Evolutionary conservation across 2,329 filamentous ascomycete genomes (phyloP), one percentile per base, ranked within the genome.

Genomic region (Dothistroma septosporum): DNA sequence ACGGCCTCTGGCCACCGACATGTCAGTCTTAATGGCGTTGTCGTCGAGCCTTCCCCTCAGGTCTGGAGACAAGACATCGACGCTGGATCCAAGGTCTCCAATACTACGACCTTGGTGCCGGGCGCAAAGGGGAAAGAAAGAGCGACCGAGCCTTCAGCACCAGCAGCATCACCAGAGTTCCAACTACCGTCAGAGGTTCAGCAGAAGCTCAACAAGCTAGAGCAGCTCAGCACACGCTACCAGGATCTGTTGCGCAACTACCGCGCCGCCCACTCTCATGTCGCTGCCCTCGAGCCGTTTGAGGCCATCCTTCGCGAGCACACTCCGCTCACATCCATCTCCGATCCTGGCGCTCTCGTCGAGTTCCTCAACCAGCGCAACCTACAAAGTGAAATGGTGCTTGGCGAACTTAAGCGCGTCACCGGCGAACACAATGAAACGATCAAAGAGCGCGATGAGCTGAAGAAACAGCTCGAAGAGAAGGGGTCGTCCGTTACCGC

Each of bases 311-410:
- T 99, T 8, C 90, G 91, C 69, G 94, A 99, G 73, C 90, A 96
- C 69, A 99, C 94, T 0, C 93, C 94, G 2, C 79, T 97, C 37
- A 90, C 90, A 4, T 93, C 91, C 16, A 96, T 99, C 68, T 83
- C 82, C 67, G 94, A 99, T 61, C 91, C 93, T 0, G 85, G 86
- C 57, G 88, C 92, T 1, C 81, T 99, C 35, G 84, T 92, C 7
- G 93, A 97, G 75, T 99, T 97, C 71, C 81, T 99, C 31, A 91
- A 88, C 68, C 91, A 97, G 75, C 77, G 96, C 46, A 93, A 87
- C 63, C 76, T 92, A 57, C 93, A 95, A 72, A 87, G 88, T 47
- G 91, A 96, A 69, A 95, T 99, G 90, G 87, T 96, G 2, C 87
- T 95, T 84, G 89, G 96, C 50, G 94, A 99, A 76, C 80, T 97